Base-by-base conservation (phyloP, 371 early-diverging fungal genomes). In the Actinomucor elegans region DNA sequence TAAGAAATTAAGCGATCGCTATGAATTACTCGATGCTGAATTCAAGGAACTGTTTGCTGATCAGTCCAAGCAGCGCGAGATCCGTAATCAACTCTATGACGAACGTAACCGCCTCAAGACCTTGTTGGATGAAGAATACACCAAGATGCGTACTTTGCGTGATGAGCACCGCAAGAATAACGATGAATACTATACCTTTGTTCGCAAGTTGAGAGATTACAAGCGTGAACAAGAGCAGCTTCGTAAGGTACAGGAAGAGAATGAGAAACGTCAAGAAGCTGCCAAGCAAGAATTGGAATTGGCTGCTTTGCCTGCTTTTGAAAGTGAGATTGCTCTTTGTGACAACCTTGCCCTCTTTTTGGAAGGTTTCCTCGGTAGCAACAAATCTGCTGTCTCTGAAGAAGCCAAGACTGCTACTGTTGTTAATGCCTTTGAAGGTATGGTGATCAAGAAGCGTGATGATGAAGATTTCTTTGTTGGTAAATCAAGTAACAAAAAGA, bases 261-360 rank as follows among this genome's bases (percentile, higher is more conserved):
- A 79, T 48, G 85, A 81, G 58, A 71, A 85, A 44, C 75, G 73
- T 26, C 73, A 83, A 55, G 81, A 81, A 45, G 70, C 79, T 26
- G 88, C 90, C 12, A 71, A 81, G 53, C 73, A 83, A 59, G 92
- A 91, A 69, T 83, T 85, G 23, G 96, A 95, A 61, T 70, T 84
- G 44, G 96, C 96, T 24, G 89, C 92, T 49, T 70, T 91, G 47
- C 95, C 95, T 29, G 96, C 97, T 8, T 96, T 86, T 73, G 76
- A 82, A 50, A 79, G 79, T 55, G 97, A 97, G 67, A 94, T 97
- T 57, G 67, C 73, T 59, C 77, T 77, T 35, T 94, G 94, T 75
- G 88, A 89, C 52, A 83, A 82, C 50, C 76, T 95, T 33, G 77
- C 93, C 61, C 67, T 74, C 37, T 91, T 88, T 66, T 80, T 96